A percentile compares a stretch with the other conserved stretches of the same genome.
Evolutionary conservation across 768 basidiomycete genomes (phyloP).

Genomic region (Hygrocybe coccinea): DNA sequence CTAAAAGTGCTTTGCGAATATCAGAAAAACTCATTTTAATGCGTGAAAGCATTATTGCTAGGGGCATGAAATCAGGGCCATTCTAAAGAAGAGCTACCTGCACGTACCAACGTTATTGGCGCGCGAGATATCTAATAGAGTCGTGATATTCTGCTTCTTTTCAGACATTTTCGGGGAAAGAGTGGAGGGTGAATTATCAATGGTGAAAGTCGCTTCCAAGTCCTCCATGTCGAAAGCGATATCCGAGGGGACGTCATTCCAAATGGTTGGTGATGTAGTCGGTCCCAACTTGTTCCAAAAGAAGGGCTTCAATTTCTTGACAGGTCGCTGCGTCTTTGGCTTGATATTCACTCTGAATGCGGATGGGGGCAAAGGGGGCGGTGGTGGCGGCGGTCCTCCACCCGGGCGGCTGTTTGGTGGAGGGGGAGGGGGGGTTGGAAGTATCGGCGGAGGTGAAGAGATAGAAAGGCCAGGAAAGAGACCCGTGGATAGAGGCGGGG

Average conservation of each 20-base stretch:
- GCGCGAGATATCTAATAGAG: slow-evolving; percentile 71
- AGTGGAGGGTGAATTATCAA: slow-evolving; percentile 44
- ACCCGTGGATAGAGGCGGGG: slow-evolving; percentile 20
- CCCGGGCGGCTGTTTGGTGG: slow-evolving; percentile 12
- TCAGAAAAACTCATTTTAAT: slow-evolving; percentile 61
- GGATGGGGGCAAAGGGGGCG: slow-evolving; percentile 35
- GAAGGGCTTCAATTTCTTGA: slow-evolving; percentile 72
- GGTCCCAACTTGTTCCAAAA: slow-evolving; percentile 79
- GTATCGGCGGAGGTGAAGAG: slow-evolving; percentile 27
- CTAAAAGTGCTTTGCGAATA: slow-evolving; percentile 68
- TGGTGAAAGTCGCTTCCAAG: slow-evolving; percentile 66
- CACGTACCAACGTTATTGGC: slow-evolving; percentile 77
- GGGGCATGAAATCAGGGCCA: slow-evolving; percentile 6
- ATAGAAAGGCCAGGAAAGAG: slow-evolving; percentile 24
- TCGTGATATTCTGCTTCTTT: slow-evolving; percentile 60
- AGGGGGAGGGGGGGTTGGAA: slow-evolving; percentile 35
- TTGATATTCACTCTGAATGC: slow-evolving; percentile 31
- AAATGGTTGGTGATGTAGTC: slow-evolving; percentile 52
- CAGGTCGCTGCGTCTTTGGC: slow-evolving; percentile 37
- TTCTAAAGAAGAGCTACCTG: not conserved
- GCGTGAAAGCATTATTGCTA: slow-evolving; percentile 80
- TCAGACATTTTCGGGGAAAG: slow-evolving; percentile 37
- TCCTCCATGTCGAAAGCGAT: slow-evolving; percentile 59
- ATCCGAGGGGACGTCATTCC: slow-evolving; percentile 51
- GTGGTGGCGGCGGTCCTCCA: slow-evolving; percentile 17